phyloP scores from a whole-genome alignment of 768 basidiomycete species.

The Phaffia australis region DNA sequence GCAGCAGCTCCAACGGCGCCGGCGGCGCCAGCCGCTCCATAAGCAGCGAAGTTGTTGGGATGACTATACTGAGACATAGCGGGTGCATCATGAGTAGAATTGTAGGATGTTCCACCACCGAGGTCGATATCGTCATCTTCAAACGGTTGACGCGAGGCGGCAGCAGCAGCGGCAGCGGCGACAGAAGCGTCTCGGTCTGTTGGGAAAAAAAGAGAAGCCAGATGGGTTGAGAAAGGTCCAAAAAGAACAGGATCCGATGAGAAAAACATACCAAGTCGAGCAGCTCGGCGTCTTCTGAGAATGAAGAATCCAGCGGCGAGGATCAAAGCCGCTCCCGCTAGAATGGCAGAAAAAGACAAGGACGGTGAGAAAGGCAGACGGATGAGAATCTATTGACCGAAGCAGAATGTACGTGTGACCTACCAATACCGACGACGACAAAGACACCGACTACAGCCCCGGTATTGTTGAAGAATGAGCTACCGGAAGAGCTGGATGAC shows the following conservation, averaged over 20 bases:
- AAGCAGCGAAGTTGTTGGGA: not conserved
- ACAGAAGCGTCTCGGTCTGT: constrained; percentile 25
- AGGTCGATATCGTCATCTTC: constrained; percentile 25
- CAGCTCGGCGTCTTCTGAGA: constrained; percentile 14
- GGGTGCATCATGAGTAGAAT: constrained; percentile 17
- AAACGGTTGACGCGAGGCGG: constrained; percentile 25
- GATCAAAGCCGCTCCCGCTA: constrained; percentile 24
- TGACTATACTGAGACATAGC: constrained; percentile 25
- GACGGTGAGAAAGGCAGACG: too few species aligned
- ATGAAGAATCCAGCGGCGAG: constrained; percentile 24
- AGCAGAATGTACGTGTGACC: not conserved
- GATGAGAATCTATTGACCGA: not conserved
- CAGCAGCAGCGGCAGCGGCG: constrained; percentile 24
- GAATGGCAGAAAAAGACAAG: not conserved
- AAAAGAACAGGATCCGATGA: not conserved
- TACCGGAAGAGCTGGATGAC: constrained; percentile 6
- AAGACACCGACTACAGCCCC: constrained; percentile 25
- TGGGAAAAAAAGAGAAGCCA: not conserved
- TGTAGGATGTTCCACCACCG: constrained; percentile 16
- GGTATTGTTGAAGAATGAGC: constrained; percentile 23
- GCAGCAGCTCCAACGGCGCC: constrained; percentile 5
- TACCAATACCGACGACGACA: constrained; percentile 25
- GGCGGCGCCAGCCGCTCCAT: not conserved
- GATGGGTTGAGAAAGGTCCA: not conserved
- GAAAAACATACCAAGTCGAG: constrained; percentile 16